Base-by-base conservation (phyloP, 1,284 basidiomycete species). In the Cerrena zonata region DNA sequence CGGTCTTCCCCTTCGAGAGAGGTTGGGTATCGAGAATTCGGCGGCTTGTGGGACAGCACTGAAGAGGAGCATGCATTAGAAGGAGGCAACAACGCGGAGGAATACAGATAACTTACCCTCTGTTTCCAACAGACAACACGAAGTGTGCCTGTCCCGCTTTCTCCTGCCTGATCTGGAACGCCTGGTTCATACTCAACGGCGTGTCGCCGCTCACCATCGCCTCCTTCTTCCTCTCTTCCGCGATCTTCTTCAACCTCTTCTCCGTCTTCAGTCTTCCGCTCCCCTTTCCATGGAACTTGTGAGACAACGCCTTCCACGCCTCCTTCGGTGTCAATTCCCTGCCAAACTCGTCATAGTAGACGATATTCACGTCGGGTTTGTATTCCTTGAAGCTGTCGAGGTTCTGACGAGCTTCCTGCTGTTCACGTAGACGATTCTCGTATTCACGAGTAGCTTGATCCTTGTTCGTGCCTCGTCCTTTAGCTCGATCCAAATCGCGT, bases 301-400 rank as follows among this genome's bases (percentile, higher is more conserved):
- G 94, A 48, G 88, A 91, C 47, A 96, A 73, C 21, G 89, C 90
- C 71, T 95, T 95, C 93, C 94, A 96, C 12, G 94, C 93, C 71
- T 99, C 96, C 75, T 98, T 98, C 27, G 86, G 84, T 22, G 89
- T 91, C 65, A 98, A 75, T 55, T 77, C 69, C 19, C 94, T 78
- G n/a, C 96, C 96, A 65, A 92, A 91, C 69, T 96, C 94, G 67
- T 99, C 96, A 58, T 95, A 89, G 69, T 99, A 99, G 53, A 89
- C 89, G 64, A 99, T 91, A 57, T 95, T 91, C 60, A 99, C 80
- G 67, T 96, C 94, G 1, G 96, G 96, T 69, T 94, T 96, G 77
- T 99, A 99, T 64, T 89, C 80, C 69, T 86, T 89, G 79, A 90
- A 99, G 45, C 82, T 67, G 36, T 96, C 91, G 59, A 94, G 71